Evolutionary conservation across 108 stramenopile genomes (phyloP).

Genomic region (Craspedostauros australis): DNA sequence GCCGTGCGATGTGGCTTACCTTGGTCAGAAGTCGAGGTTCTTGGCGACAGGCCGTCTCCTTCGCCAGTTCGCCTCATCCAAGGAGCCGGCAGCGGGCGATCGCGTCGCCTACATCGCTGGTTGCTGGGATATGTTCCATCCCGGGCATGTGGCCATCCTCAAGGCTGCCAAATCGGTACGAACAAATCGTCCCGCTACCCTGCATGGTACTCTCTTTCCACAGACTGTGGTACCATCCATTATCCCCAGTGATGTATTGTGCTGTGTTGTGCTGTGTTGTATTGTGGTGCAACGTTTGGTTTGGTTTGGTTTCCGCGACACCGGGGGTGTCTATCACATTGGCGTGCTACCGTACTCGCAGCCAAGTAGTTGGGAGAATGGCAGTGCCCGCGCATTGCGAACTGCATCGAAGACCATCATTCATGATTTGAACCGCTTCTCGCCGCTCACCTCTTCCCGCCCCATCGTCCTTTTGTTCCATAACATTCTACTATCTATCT

Average conservation of each 20-base stretch:
- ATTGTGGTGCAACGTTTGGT: not conserved
- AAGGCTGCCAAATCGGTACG: constrained; percentile 73
- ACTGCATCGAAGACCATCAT: too few species aligned
- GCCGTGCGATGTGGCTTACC: constrained; percentile 2
- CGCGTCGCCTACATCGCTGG: constrained; percentile 96
- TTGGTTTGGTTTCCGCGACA: not conserved
- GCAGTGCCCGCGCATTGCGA: too few species aligned
- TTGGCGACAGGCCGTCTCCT: constrained; percentile 90
- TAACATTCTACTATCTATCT: too few species aligned
- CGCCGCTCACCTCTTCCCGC: too few species aligned
- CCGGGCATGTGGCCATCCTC: constrained; percentile 91
- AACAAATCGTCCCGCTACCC: too few species aligned
- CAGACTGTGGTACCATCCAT: not conserved
- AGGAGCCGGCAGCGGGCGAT: constrained; percentile 74
- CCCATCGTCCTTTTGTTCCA: too few species aligned
- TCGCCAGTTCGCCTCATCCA: constrained; percentile 85
- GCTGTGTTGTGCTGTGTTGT: not conserved
- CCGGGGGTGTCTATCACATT: not conserved
- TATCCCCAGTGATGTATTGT: not conserved
- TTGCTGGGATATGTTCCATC: constrained; percentile 98
- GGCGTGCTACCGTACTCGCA: too few species aligned
- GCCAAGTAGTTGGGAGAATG: too few species aligned
- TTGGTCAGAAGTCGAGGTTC: constrained; percentile 70
- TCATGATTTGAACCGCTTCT: too few species aligned
- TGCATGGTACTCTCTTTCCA: too few species aligned